Evolutionary conservation across 2,329 filamentous ascomycete genomes (phyloP), one percentile per base, ranked within the genome.

Genomic region (Ceratocystis papillata): DNA sequence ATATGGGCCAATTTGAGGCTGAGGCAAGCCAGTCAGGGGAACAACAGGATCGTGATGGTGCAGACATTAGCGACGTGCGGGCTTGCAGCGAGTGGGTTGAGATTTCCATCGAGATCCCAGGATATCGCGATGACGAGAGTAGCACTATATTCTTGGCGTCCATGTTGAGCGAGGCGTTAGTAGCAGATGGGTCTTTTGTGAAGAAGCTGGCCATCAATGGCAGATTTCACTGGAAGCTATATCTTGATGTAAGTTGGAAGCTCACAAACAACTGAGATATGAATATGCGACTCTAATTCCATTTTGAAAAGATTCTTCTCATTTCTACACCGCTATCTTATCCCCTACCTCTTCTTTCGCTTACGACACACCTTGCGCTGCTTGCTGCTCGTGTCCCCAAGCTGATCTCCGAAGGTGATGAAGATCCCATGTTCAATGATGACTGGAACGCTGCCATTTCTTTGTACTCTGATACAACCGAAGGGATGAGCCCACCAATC

Each of bases 341-440:
- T 72, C 94, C 94, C 0, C 85, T 97, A 6, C 93, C 93, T 1
- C 83, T 99, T 10, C 86, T 99, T 53, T 96, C 91, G 41, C 83
- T 97, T 67, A 96, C 94, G 22, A 93, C 90, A 61, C 92, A 99
- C 74, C 87, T 99, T 68, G 94, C 94, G 2, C 87, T 99, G 60
- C 85, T 96, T 69, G 87, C 89, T 37, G 93, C 94, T 5, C 86
- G 88, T 69, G 81, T 97, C 2, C 94, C 94, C 6, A 83, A 86
- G 30, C 80, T 96, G 63, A 90, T 90, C 74, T 96, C 92, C 1
- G 89, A 96, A 75, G 84, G 84, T 67, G 93, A 97, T 76, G 94
- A 99, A 77, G 94, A 99, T 71, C 94, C 94, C 12, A 86, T 96
- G 73, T 99, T 99, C 76, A 88, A 96, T 77, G 94, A 99, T 77